Base-by-base conservation (phyloP, 1,139 yeast genomes). In the Suhomyces bribrorum region DNA sequence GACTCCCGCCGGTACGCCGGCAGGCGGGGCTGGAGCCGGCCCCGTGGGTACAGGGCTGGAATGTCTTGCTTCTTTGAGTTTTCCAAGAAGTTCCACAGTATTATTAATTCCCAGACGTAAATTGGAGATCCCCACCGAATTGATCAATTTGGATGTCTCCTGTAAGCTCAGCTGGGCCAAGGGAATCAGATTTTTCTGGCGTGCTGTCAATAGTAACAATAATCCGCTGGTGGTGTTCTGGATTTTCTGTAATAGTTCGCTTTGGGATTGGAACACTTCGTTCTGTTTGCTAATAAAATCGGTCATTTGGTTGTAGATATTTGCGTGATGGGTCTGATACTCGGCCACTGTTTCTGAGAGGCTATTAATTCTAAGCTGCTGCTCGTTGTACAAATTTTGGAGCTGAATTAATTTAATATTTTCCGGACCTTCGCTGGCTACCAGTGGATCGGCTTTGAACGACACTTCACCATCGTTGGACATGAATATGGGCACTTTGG, bases 201-300 rank as follows among this genome's bases (percentile, higher is more conserved):
- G 46, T 16, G 56, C 43, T 8, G 54, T 38, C 17, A 55, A 36
- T 20, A 59, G 40, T 1, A 58, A 52, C 15, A 53, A 41, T 20
- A 58, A 38, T 1, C 62, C 64, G 30, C 49, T 51, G 15, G 52
- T 47, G 13, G 59, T 50, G 23, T 49, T 42, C 17, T 44, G 58
- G 20, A 57, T 48, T 23, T 50, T 46, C 30, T 51, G 57, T 26
- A 59, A 39, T 26, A 45, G 40, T 27, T 56, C 59, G 35, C 53
- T 45, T 41, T 57, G 61, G 22, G 44, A 43, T 23, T 47, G 50
- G 24, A 50, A 50, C 11, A 52, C 47, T 3, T 51, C 52, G 34
- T 49, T 53, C 37, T 61, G 65, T 12, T 39, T 43, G 24, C 46
- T 37, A 15, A 59, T 44, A 32, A 56, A 57, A 3, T 42, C 44